Evolutionary conservation across 129 eudicot genomes (phyloP).

Genomic region (Dittrichia graveolens): DNA sequence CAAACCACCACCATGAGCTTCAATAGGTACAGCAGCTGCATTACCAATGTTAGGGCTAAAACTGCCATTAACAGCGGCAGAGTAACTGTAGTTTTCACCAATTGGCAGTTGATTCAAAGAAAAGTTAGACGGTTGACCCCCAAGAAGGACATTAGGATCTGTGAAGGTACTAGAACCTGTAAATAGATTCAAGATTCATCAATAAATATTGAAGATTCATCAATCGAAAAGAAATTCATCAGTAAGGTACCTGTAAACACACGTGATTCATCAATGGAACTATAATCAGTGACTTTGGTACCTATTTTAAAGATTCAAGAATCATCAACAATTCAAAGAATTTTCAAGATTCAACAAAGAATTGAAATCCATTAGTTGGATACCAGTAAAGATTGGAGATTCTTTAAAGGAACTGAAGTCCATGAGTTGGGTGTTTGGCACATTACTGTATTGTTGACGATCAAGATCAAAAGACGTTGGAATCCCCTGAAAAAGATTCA

Average conservation of each 20-base stretch:
- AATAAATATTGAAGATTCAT: slow-evolving; percentile 32
- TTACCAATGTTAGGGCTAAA: slow-evolving; percentile 46
- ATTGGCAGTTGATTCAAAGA: slow-evolving; percentile 44
- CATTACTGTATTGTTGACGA: slow-evolving; percentile 44
- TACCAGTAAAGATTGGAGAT: slow-evolving; percentile 41
- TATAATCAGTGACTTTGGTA: slow-evolving; percentile 35
- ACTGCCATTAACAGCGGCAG: slow-evolving; percentile 32
- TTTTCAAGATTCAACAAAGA: slow-evolving; percentile 37
- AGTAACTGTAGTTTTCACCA: slow-evolving; percentile 40
- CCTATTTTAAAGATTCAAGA: slow-evolving; percentile 33
- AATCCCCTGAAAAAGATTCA: slow-evolving; percentile 60
- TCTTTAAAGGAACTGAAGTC: slow-evolving; percentile 48
- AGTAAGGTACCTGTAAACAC: slow-evolving; percentile 36
- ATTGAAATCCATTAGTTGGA: slow-evolving; percentile 41
- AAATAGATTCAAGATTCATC: slow-evolving; percentile 26
- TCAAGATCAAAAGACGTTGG: slow-evolving; percentile 61
- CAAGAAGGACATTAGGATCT: slow-evolving; percentile 39
- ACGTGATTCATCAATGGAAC: slow-evolving; percentile 43
- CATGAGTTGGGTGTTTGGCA: slow-evolving; percentile 32
- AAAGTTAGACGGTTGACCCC: slow-evolving; percentile 44
- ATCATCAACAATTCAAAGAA: slow-evolving; percentile 19
- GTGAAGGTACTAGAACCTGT: slow-evolving; percentile 37
- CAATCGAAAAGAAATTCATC: slow-evolving; percentile 30
- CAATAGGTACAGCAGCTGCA: slow-evolving; percentile 41
- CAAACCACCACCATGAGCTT: slow-evolving; percentile 52